Percentiles rank a stretch among this genome's conserved stretches.
These are phyloP conservation scores for Vararia minispora DNA, from an alignment of 768 basidiomycete species.

Conservation along the genomic window DNA sequence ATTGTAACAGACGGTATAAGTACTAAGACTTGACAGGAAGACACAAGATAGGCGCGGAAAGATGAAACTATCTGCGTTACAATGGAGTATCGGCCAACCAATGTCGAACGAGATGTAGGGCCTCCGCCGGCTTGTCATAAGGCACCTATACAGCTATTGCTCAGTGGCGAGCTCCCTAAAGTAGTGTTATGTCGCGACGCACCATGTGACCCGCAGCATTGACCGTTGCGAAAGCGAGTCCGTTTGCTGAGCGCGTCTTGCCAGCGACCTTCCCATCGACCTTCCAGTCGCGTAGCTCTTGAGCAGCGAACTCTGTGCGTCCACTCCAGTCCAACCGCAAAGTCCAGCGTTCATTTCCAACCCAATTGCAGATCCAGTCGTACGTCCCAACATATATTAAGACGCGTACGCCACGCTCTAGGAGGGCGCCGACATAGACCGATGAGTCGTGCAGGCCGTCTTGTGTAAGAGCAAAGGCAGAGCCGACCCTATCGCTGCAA, in stretches of 20 bases:
- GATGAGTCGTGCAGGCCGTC: slow-evolving; percentile 27
- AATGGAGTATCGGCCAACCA: slow-evolving; percentile 39
- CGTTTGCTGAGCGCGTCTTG: slow-evolving; percentile 37
- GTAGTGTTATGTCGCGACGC: neutral
- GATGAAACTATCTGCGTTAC: too few relatives aligned
- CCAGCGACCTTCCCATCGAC: slow-evolving; percentile 45
- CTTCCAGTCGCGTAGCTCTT: slow-evolving; percentile 40
- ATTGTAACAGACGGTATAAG: too few relatives aligned
- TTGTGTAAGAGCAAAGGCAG: slow-evolving; percentile 33
- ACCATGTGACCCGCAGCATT: slow-evolving; percentile 72
- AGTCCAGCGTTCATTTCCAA: slow-evolving; percentile 56
- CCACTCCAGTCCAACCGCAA: slow-evolving; percentile 51
- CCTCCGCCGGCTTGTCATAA: slow-evolving; percentile 49
- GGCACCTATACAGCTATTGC: slow-evolving; percentile 31
- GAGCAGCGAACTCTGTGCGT: slow-evolving; percentile 30
- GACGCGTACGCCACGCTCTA: slow-evolving; percentile 42
- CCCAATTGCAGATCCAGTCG: slow-evolving; percentile 51
- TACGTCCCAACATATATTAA: slow-evolving; percentile 45
- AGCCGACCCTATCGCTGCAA: slow-evolving; percentile 31
- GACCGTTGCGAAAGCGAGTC: slow-evolving; percentile 53
- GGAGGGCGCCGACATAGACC: slow-evolving; percentile 36
- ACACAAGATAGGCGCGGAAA: too few relatives aligned
- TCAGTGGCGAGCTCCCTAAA: neutral
- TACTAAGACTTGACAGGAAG: too few relatives aligned
- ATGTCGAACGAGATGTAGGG: slow-evolving; percentile 35